phyloP scores from a whole-genome alignment of 352 stramenopile genomes.

The Pythium diclinum region DNA sequence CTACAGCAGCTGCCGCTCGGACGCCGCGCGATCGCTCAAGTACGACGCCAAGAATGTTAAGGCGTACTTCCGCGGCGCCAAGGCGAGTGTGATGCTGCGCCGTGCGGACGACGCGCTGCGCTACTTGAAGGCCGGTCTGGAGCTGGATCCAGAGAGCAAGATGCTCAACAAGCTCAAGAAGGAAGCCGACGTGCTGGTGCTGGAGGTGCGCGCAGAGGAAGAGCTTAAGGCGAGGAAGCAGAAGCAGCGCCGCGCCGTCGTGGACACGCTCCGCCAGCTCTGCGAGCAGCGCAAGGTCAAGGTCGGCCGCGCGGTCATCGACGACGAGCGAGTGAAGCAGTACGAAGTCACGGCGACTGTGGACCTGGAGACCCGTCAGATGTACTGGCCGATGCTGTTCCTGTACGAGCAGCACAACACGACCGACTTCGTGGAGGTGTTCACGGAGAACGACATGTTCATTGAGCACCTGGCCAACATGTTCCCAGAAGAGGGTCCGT shows the following conservation, averaged over 20 bases:
- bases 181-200: constrained; percentile 52
- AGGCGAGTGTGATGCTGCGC: constrained; percentile 75
- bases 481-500: constrained; percentile 85
- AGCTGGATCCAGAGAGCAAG: constrained; percentile 76
- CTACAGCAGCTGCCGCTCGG: constrained; percentile 80
- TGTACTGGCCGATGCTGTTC: constrained; percentile 83
- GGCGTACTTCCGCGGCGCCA: constrained; percentile 81
- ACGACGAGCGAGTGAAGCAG: constrained; percentile 77
- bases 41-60: constrained; percentile 78
- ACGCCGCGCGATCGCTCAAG: constrained; percentile 68
- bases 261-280: constrained; percentile 77
- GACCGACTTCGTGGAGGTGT: constrained; percentile 80
- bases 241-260: constrained; percentile 64
- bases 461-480: constrained; percentile 88
- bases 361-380: constrained; percentile 50
- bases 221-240: constrained; percentile 46
- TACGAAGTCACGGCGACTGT: constrained; percentile 82
- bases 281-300: constrained; percentile 58
- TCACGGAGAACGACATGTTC: constrained; percentile 76
- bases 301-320: constrained; percentile 70
- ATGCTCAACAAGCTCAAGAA: constrained; percentile 65
- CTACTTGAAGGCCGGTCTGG: constrained; percentile 76
- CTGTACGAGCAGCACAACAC: constrained; percentile 84
- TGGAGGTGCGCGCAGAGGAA: constrained; percentile 63
- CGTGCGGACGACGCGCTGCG: constrained; percentile 76